Evolutionary conservation across 2,329 filamentous ascomycete genomes (phyloP).

Genomic region (Colletotrichum sp.): DNA sequence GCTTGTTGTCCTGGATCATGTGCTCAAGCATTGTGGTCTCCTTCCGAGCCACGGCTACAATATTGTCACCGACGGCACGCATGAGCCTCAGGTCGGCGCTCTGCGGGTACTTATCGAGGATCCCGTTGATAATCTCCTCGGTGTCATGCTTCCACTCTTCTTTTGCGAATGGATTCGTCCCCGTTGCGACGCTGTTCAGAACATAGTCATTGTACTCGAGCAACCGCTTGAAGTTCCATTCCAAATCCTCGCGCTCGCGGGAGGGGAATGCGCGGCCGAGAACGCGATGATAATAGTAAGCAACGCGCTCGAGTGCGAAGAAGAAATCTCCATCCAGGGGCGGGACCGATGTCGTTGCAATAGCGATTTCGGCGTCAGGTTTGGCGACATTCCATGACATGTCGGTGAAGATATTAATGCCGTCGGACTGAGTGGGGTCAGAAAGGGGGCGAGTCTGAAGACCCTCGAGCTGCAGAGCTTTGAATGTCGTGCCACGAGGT

Average conservation of each 20-base stretch:
- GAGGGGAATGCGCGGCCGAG: not conserved
- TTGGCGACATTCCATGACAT: not conserved
- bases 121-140: not conserved
- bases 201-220: not conserved
- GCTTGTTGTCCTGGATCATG: conserved; percentile 32
- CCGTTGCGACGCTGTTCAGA: not conserved
- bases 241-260: not conserved
- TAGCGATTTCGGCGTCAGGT: accelerated
- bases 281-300: not conserved
- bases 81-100: not conserved
- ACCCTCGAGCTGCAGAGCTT: not conserved
- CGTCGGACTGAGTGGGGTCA: not conserved
- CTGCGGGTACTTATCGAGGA: not conserved
- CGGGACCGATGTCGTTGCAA: not conserved
- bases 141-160: not conserved
- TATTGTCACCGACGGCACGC: conserved; percentile 30
- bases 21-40: conserved; percentile 35
- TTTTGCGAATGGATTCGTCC: not conserved
- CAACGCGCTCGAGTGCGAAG: not conserved
- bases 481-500: not conserved
- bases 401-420: not conserved
- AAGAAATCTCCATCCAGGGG: not conserved
- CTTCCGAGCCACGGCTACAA: conserved; percentile 34
- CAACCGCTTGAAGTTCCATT: not conserved
- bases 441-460: not conserved